Percentiles rank a stretch among this genome's conserved stretches.
Evolutionary conservation across 768 basidiomycete genomes (phyloP).

Genomic region (Agrocybe praecox): DNA sequence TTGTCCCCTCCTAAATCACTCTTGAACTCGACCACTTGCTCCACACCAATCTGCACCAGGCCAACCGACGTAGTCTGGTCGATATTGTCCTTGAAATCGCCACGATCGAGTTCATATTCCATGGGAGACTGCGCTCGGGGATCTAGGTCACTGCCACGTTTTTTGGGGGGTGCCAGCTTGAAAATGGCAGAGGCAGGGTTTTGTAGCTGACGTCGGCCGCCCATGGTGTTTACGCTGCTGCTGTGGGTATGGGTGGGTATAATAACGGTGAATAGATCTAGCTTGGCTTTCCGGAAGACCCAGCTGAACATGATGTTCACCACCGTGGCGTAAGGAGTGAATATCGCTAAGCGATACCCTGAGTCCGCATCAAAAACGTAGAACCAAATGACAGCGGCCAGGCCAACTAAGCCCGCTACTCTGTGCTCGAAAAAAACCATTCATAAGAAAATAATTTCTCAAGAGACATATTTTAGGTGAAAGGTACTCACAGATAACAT

Average conservation of each 20-base stretch:
- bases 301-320: constrained; percentile 11
- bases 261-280: neutral
- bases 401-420: constrained; percentile 1
- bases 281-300: constrained; percentile 5
- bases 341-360: constrained; percentile 5
- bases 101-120: neutral
- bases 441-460: neutral
- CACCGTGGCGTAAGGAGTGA: constrained; percentile 2
- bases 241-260: neutral
- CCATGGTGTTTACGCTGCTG: neutral
- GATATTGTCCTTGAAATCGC: neutral
- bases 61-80: neutral
- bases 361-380: neutral
- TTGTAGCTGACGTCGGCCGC: neutral
- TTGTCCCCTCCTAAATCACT: neutral
- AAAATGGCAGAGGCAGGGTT: neutral
- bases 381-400: constrained; percentile 2
- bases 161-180: neutral
- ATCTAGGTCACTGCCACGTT: neutral
- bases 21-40: neutral
- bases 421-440: neutral
- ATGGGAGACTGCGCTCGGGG: neutral
- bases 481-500: neutral
- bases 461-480: neutral
- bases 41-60: neutral